phyloP scores from a whole-genome alignment of 768 basidiomycete genomes.

The Inosperma sp. region DNA sequence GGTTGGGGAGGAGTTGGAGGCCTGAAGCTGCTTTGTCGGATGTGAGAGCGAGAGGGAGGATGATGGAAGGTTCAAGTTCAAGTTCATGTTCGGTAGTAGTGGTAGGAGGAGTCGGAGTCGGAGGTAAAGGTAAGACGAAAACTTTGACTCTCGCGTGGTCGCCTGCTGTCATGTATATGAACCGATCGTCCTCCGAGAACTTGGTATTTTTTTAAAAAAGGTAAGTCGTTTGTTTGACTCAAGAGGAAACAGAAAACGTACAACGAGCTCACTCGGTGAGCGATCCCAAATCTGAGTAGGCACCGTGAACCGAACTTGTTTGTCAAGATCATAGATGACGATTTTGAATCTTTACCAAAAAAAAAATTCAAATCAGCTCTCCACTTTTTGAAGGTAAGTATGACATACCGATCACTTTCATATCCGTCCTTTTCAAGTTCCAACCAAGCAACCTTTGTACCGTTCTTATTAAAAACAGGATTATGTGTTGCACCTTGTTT shows the following conservation, averaged over 20 bases:
- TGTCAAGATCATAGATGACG: conserved; percentile 70
- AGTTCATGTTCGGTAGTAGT: conserved; percentile 49
- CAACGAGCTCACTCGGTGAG: conserved; percentile 58
- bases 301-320: conserved; percentile 65
- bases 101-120: conserved; percentile 53
- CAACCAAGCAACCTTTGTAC: conserved; percentile 78
- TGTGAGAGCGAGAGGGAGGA: conserved; percentile 62
- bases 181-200: conserved; percentile 71
- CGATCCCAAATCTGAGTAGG: conserved; percentile 85
- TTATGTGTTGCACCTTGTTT: conserved; percentile 76
- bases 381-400: too few relatives aligned
- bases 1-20: conserved; percentile 54
- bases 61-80: conserved; percentile 40
- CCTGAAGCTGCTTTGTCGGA: conserved; percentile 52
- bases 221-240: neutral
- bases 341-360: conserved; percentile 54
- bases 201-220: conserved; percentile 25
- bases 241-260: conserved; percentile 30
- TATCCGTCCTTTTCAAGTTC: conserved; percentile 86
- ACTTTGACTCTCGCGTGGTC: conserved; percentile 76
- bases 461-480: conserved; percentile 65
- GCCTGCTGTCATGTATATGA: conserved; percentile 70
- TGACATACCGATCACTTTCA: conserved; percentile 70
- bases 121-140: conserved; percentile 63
- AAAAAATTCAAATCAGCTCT: neutral